A percentile compares a stretch with the other conserved stretches of the same genome.
phyloP scores from a whole-genome alignment of 2,329 filamentous ascomycete genomes.

The Microcera coccophila region DNA sequence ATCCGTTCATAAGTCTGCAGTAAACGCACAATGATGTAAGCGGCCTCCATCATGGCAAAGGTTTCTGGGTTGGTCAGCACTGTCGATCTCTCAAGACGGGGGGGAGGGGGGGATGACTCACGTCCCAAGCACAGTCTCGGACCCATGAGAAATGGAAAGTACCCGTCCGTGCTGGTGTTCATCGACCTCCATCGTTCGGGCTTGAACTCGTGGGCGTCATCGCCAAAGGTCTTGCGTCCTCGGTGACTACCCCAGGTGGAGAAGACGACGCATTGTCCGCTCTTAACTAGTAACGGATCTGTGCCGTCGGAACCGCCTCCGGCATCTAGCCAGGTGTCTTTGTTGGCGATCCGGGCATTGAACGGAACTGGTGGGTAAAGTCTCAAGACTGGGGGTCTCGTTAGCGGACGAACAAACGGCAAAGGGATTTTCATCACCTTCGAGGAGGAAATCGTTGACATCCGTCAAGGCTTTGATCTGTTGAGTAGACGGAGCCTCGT shows the following conservation, averaged over 20 bases:
- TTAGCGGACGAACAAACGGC: neutral
- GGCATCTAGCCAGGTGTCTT: neutral
- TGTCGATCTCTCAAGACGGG: no score
- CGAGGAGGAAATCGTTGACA: neutral
- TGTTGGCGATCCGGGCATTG: neutral
- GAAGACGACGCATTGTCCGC: neutral
- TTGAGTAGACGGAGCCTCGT: neutral
- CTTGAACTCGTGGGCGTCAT: neutral
- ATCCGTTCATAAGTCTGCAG: no score
- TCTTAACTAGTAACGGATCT: neutral
- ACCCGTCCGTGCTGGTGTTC: neutral
- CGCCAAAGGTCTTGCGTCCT: neutral
- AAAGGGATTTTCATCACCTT: neutral
- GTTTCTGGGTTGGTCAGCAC: no score
- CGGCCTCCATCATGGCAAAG: no score
- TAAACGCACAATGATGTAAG: no score
- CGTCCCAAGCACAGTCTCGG: no score
- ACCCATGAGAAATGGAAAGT: neutral
- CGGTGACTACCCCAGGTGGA: conserved; percentile 1
- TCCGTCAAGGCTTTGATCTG: neutral
- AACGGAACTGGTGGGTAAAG: conserved; percentile 1
- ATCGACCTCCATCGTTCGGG: neutral
- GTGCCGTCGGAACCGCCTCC: neutral
- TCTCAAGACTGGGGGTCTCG: neutral
- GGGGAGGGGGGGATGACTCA: no score